These are phyloP conservation scores for Bjerkandera adusta DNA, from an alignment of 1,284 basidiomycete genomes.

Conservation along the genomic window DNA sequence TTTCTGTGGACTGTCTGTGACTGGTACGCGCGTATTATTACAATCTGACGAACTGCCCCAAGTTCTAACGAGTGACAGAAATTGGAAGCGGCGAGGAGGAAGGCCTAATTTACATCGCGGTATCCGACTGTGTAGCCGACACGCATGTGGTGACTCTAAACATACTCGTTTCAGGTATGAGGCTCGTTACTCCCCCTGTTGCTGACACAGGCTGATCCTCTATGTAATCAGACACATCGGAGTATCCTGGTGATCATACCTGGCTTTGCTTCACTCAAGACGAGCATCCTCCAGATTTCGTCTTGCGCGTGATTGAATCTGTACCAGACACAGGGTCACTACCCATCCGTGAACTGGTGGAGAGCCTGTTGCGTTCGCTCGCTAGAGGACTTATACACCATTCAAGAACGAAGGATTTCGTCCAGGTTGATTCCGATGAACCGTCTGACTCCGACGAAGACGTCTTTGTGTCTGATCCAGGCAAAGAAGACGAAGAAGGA, in stretches of 20 bases:
- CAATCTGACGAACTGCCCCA: too few species aligned
- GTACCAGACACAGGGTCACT: slow-evolving; percentile 39
- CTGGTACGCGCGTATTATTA: slow-evolving; percentile 42
- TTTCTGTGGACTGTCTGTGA: slow-evolving; percentile 36
- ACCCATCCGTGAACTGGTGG: slow-evolving; percentile 41
- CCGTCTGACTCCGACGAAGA: slow-evolving; percentile 29
- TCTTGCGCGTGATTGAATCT: slow-evolving; percentile 41
- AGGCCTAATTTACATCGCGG: too few species aligned
- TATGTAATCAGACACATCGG: slow-evolving; percentile 56
- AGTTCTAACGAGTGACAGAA: not conserved
- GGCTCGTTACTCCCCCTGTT: not conserved
- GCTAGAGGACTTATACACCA: slow-evolving; percentile 14
- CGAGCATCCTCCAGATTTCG: slow-evolving; percentile 34
- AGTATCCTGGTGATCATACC: slow-evolving; percentile 56
- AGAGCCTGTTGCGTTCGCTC: slow-evolving; percentile 17
- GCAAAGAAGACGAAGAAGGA: slow-evolving; percentile 24
- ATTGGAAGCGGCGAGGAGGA: too few species aligned
- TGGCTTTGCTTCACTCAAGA: slow-evolving; percentile 45
- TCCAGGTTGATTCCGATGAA: slow-evolving; percentile 28
- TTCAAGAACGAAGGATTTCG: slow-evolving; percentile 37
- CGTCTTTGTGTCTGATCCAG: slow-evolving; percentile 22
- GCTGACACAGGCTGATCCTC: not conserved
- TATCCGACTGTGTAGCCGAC: too few species aligned
- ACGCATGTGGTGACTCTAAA: not conserved
- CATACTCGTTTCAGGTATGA: not conserved